Evolutionary conservation across 2,329 filamentous ascomycete species (phyloP), one percentile per base, ranked within the genome.

Genomic region (Fusarium anguioides): DNA sequence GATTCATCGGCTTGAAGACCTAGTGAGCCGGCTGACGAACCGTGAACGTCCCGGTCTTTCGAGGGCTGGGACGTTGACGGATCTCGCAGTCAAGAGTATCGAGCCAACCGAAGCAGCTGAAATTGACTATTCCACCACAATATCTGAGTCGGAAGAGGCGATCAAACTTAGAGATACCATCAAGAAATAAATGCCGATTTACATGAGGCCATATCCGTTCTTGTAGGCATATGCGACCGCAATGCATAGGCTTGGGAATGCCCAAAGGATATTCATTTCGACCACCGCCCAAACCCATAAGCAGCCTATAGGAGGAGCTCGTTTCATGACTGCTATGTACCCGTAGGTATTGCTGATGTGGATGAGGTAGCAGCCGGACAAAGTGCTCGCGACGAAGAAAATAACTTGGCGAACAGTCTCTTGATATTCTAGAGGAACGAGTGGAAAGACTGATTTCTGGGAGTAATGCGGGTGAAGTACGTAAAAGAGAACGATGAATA

Each of bases 211-310:
- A 69, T 88, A 88, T 2, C 84, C 87, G 18, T 81, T 79, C 24
- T 77, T 74, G 75, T 81, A 82, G 24, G 86, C 73, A 66, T 83
- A 89, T 6, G 67, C 75, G 2, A 72, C 81, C 3, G 82, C 80
- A 3, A 79, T 68, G 5, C 77, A 75, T 33, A 90, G 75, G 67
- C 87, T 90, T 14, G 78, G 69, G 3, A 90, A 80, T 1, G 91
- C 92, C 73, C 86, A 89, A 1, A 83, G 74, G 37, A 97, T 81
- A 54, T 93, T 86, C 79, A 97, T 85, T 81, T 99, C 96, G 44
- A 98, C 85, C 21, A 98, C 90, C 29, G 91, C 89, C 94, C 95
- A 98, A 6, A 98, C 86, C 94, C 95, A 98, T 18, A 98, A 78
- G 37, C 92, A 95, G 1, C 93, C 96, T 15, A 97, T 77, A 7